Evolutionary conservation across 352 stramenopile genomes (phyloP).

Genomic region (Achlya hypogyna): DNA sequence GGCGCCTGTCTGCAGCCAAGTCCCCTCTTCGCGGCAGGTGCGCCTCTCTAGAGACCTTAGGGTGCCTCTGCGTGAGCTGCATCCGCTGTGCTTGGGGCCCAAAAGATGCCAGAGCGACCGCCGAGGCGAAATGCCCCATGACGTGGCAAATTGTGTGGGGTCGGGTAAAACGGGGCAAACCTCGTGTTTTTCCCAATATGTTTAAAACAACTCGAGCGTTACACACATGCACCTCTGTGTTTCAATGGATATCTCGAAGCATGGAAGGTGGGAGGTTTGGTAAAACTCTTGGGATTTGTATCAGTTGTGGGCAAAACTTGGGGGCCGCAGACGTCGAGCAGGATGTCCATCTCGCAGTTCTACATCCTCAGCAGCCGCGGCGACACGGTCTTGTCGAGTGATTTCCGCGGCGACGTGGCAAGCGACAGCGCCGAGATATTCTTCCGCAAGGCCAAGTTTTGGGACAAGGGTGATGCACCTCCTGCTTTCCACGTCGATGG

Average conservation of each 20-base stretch:
- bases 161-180: too few species aligned
- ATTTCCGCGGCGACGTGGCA: conserved; percentile 88
- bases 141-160: not conserved
- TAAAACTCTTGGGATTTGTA: too few species aligned
- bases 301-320: too few species aligned
- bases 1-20: too few species aligned
- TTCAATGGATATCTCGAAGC: not conserved
- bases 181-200: too few species aligned
- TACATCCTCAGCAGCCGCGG: conserved; percentile 97
- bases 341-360: conserved; percentile 91
- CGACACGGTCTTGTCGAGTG: conserved; percentile 97
- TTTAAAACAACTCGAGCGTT: too few species aligned
- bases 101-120: too few species aligned
- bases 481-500: conserved; percentile 96
- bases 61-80: too few species aligned
- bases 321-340: not conserved
- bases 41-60: too few species aligned
- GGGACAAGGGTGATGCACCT: conserved; percentile 92
- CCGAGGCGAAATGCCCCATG: too few species aligned
- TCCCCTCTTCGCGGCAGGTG: not conserved
- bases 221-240: too few species aligned
- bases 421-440: conserved; percentile 92
- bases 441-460: conserved; percentile 99
- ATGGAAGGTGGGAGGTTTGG: not conserved
- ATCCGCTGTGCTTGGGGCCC: too few species aligned